Base-by-base conservation (phyloP, 2,329 filamentous ascomycete genomes). In the Magnaporthiopsis rhizophila region DNA sequence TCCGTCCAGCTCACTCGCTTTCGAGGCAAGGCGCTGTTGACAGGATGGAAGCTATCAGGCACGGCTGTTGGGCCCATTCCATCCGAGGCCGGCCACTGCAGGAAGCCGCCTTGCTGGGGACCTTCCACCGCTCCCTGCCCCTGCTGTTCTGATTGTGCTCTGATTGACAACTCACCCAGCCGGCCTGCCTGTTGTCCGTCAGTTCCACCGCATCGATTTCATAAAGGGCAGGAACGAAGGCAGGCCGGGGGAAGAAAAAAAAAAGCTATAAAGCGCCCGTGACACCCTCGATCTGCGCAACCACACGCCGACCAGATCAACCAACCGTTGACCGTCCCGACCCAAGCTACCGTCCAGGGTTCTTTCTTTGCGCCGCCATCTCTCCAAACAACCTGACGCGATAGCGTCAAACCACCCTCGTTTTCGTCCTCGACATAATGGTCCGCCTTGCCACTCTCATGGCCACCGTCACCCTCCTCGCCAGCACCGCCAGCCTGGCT, bases 401-500 rank as follows among this genome's bases (percentile, higher is more conserved):
- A 53, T 21, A 53, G 9, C 34, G 18, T 18, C 59, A 15, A 32
- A 21, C n/a, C 12, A 18, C 26, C 38, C 38, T 2, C 59, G 9
- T 26, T n/a, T 8, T 18, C 24, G 7, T 30, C 30, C 30, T 30
- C 30, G 30, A 30, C 30, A 50, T 11, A 26, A 62, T 62, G 61
- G 61, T 62, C 32, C 61, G 61, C 36, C 45, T 56, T 9, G 15
- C 26, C 12, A 62, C 24, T 13, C 26, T 62, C 26, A 24, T 62
- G 11, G 30, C 61, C 24, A n/a, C 45, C 38, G 38, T 32, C 28
- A 38, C 61, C 28, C 24, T 38, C 8, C 26, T 13, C 38, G 38
- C 28, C 45, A 34, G 26, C 28, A 24, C 56, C 24, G 61, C 30
- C 61, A 36, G 24, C 32, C 30, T 28, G 15, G 30, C 30, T 6